Percentiles rank a stretch among this genome's conserved stretches.
Evolutionary conservation across 2,329 filamentous ascomycete species (phyloP).

Genomic region (Trichoderma koningii): DNA sequence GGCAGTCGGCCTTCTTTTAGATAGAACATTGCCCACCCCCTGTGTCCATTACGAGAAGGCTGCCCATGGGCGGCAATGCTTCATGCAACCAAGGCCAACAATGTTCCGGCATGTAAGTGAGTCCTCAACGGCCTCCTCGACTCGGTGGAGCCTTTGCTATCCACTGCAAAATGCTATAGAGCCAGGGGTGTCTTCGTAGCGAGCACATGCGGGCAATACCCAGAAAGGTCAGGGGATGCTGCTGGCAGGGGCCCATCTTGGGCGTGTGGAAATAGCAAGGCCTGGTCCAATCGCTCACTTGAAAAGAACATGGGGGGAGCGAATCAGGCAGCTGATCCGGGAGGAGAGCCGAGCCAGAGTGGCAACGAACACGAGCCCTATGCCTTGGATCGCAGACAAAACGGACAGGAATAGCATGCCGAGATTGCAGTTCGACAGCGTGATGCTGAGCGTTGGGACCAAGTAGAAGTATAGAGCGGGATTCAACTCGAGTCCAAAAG

Average conservation of each 20-base stretch:
- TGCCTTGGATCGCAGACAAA: constrained; percentile 1
- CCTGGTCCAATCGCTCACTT: constrained; percentile 7
- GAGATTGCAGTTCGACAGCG: constrained; percentile 15
- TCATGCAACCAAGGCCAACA: constrained; percentile 3
- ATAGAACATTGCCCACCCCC: constrained; percentile 4
- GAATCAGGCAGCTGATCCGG: constrained; percentile 25
- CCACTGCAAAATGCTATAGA: constrained; percentile 13
- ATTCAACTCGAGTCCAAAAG: not conserved
- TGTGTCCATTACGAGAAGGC: constrained; percentile 2
- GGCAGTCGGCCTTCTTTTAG: constrained; percentile 24
- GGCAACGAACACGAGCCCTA: constrained; percentile 18
- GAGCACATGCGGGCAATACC: constrained; percentile 7
- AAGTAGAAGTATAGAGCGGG: not conserved
- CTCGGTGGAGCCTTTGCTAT: constrained; percentile 9
- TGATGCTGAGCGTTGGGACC: not conserved
- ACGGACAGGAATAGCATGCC: constrained; percentile 18
- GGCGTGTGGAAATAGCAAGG: constrained; percentile 4
- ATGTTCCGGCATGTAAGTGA: constrained; percentile 2
- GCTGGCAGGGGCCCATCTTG: constrained; percentile 17
- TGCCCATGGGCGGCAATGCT: constrained; percentile 11
- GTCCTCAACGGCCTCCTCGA: constrained; percentile 1
- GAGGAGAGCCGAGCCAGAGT: constrained; percentile 16
- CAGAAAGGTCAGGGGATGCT: constrained; percentile 17
- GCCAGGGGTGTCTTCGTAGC: constrained; percentile 6
- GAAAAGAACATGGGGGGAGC: constrained; percentile 11